phyloP scores from a whole-genome alignment of 306 rosid species.

The Vachellia collinsii region DNA sequence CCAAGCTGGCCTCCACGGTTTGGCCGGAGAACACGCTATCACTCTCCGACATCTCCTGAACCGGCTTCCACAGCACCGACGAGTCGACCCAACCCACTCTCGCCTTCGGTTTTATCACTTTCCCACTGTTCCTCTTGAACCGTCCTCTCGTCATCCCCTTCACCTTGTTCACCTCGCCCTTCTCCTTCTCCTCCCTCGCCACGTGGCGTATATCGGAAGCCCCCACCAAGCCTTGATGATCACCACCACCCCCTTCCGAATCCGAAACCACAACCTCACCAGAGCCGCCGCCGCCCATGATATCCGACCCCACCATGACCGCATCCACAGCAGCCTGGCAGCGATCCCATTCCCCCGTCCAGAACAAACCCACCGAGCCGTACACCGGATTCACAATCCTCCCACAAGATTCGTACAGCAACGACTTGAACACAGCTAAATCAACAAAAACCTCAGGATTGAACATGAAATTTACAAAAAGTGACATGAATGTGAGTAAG shows the following conservation, averaged over 20 bases:
- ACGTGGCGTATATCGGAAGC: constrained; percentile 54
- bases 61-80: neutral
- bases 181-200: constrained; percentile 17
- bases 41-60: constrained; percentile 2
- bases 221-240: neutral
- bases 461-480: neutral
- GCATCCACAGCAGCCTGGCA: constrained; percentile 72
- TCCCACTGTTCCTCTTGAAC: constrained; percentile 40
- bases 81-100: constrained; percentile 9
- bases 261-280: neutral
- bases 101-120: constrained; percentile 6
- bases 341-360: constrained; percentile 54
- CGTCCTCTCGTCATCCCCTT: constrained; percentile 24
- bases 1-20: constrained; percentile 32
- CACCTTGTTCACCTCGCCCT: neutral
- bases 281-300: neutral
- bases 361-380: constrained; percentile 68
- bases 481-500: neutral
- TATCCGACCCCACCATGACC: constrained; percentile 49
- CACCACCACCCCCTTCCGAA: neutral
- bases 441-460: neutral
- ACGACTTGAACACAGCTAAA: constrained; percentile 56
- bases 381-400: constrained; percentile 66
- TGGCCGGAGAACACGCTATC: constrained; percentile 28
- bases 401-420: constrained; percentile 74